phyloP scores from a whole-genome alignment of 805 yeast genomes.

The Suhomyces pyralidae region DNA sequence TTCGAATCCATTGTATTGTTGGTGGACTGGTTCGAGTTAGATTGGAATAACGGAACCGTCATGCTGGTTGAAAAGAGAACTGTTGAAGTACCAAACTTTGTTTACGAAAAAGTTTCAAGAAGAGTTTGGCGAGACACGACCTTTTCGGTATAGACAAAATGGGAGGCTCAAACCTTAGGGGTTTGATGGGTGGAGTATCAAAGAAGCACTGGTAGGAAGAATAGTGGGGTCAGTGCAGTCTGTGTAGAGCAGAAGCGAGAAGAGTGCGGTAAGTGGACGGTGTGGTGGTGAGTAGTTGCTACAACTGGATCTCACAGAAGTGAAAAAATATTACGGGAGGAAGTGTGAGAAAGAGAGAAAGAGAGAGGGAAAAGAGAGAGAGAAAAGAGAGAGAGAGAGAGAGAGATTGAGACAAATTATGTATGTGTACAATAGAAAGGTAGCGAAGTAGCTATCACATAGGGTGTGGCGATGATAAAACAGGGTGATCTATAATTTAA shows the following conservation, averaged over 20 bases:
- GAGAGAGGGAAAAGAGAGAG: neutral
- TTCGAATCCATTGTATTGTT: conserved; percentile 12
- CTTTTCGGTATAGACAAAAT: neutral
- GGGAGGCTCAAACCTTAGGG: no score
- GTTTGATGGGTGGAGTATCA: neutral
- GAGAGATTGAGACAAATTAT: neutral
- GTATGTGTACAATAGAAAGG: no score
- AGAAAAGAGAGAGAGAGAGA: neutral
- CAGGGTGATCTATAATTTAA: neutral
- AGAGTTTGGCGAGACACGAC: conserved; percentile 2
- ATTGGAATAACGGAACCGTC: conserved; percentile 4
- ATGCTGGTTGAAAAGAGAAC: conserved; percentile 1
- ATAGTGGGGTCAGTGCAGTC: neutral
- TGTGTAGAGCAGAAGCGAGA: neutral
- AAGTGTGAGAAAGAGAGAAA: no score
- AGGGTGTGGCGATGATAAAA: neutral
- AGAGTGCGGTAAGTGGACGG: neutral
- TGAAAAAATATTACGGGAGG: neutral
- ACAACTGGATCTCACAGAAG: neutral
- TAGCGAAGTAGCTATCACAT: no score
- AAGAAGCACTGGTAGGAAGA: no score
- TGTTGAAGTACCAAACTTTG: neutral
- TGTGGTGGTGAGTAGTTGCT: neutral
- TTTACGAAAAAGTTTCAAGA: conserved; percentile 3
- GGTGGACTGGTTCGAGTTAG: neutral